phyloP scores from a whole-genome alignment of 1,284 basidiomycete genomes.

The Coniferiporia sulphurascens region DNA sequence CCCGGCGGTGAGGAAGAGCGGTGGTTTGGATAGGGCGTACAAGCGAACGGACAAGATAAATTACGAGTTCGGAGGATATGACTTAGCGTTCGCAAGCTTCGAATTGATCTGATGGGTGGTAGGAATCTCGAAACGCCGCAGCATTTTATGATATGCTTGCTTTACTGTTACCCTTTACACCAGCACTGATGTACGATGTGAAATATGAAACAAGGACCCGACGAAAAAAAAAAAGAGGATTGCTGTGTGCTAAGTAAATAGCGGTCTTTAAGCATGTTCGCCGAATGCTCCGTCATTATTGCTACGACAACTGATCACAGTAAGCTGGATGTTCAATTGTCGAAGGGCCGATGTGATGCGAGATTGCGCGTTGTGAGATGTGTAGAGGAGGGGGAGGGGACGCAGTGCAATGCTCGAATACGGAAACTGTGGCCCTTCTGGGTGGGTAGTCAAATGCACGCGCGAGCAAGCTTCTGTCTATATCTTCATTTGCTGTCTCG shows the following conservation, averaged over 20 bases:
- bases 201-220: not conserved
- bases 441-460: not conserved
- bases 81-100: conserved; percentile 90
- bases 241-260: not conserved
- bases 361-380: not conserved
- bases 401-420: not conserved
- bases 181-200: not conserved
- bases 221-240: not conserved
- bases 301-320: not conserved
- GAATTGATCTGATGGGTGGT: conserved; percentile 40
- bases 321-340: not conserved
- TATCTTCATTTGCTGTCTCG: conserved; percentile 1
- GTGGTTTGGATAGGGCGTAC: conserved; percentile 32
- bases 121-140: not conserved
- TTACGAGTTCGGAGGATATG: conserved; percentile 96
- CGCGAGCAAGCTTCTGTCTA: conserved; percentile 1
- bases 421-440: not conserved
- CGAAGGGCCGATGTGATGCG: not conserved
- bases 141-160: not conserved
- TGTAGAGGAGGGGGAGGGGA: not conserved
- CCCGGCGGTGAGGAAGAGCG: conserved; percentile 16
- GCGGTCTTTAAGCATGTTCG: not conserved
- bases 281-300: not conserved
- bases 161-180: too few species aligned
- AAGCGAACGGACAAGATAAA: conserved; percentile 93